Evolutionary conservation across 2,329 filamentous ascomycete species (phyloP).

Genomic region (Paecilomyces niveus): DNA sequence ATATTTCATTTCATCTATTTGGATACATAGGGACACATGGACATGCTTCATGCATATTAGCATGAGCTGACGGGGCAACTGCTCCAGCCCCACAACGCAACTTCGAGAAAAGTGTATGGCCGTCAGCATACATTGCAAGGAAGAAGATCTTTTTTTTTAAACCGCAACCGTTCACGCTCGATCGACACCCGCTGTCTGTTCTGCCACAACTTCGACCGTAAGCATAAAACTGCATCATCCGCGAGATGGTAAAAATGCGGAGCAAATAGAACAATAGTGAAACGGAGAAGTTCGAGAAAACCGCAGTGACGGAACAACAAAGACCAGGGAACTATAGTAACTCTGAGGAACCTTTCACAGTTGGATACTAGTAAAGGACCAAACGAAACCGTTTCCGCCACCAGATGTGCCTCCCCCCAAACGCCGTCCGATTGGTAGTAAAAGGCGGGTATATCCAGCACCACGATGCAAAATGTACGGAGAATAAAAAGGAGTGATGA

Average conservation of each 20-base stretch:
- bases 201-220: neutral
- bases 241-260: neutral
- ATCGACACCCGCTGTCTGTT: neutral
- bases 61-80: neutral
- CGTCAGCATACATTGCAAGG: neutral
- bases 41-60: neutral
- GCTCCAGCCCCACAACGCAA: neutral
- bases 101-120: neutral
- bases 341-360: neutral
- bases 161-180: neutral
- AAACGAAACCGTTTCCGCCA: slow-evolving; percentile 9
- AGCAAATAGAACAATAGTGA: neutral
- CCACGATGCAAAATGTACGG: slow-evolving; percentile 39
- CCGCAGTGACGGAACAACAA: neutral
- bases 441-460: slow-evolving; percentile 44
- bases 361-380: slow-evolving; percentile 1
- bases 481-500: slow-evolving; percentile 12
- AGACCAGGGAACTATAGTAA: neutral
- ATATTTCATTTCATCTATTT: neutral
- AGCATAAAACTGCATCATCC: neutral
- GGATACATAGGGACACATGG: neutral
- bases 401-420: slow-evolving; percentile 10
- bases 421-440: slow-evolving; percentile 32
- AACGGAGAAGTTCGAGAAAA: neutral
- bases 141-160: neutral